Base-by-base conservation (phyloP, 2,329 filamentous ascomycete genomes). In the Aspergillus latus region DNA sequence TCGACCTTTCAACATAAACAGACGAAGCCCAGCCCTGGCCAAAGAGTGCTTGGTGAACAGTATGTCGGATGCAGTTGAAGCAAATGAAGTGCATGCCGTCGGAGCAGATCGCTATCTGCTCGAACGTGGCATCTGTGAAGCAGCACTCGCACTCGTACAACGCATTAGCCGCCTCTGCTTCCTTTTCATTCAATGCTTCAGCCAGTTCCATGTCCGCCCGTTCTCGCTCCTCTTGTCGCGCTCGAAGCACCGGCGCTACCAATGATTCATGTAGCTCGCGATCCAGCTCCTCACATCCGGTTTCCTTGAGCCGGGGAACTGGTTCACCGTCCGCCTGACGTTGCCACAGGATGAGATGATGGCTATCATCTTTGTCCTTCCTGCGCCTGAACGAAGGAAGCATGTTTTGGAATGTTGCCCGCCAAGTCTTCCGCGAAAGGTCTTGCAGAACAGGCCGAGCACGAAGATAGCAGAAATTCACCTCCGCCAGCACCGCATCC, bases 11-110 rank as follows among this genome's bases (percentile, higher is more conserved):
- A 29, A 84, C 74, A 68, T 94, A 83, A 64, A 97, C 88, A 65
- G 85, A 94, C 57, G 88, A 86, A 49, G 85, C 84, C 90, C 93
- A 97, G 51, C 90, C 90, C 72, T 97, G 94, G 0, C 94, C 94
- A 69, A 96, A 97, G 0, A 97, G 78, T 1, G 92, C 92, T 70
- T 97, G 93, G 49, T 88, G 88, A 57, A 93, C 82, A 9, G 92
- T 88, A 62, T 88, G 85, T 61, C 88, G 87, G 49, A 97, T 87
- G 72, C 94, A 97, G 45, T 84, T 84, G 73, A 92, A 74, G 60
- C 78, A 80, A 36, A 79, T 77, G n/a, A 77, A 64, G 65, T 80
- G 78, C 26, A 64, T 65, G 47, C 68, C 66, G 9, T 67, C 65
- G 11, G 76, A 77, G 62, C 78, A 80, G 8, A 74, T 70, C 15